Conservation (phyloP, 2,329 filamentous ascomycete species). For the Pseudogymnoascus sp. region DNA sequence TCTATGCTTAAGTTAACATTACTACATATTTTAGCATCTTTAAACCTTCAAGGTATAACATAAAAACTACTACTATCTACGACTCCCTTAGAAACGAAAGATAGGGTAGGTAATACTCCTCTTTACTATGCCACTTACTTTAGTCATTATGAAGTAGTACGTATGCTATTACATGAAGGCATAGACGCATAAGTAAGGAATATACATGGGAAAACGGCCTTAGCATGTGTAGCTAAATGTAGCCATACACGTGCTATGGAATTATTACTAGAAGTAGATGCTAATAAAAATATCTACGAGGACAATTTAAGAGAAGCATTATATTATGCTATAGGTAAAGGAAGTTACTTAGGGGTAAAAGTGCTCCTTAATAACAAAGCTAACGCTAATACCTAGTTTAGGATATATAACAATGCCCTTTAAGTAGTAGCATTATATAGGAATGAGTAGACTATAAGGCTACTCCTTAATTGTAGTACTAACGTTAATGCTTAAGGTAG, state of each 20-base stretch:
- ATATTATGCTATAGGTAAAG: not conserved
- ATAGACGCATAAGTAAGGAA: slow-evolving; percentile 10
- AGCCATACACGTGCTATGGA: not conserved
- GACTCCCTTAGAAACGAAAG: not conserved
- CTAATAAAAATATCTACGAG: not conserved
- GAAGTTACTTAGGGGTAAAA: not conserved
- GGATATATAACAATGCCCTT: not conserved
- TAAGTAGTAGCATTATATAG: not conserved
- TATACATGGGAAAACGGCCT: not conserved
- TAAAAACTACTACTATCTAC: too few species aligned
- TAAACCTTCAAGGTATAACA: slow-evolving; percentile 10
- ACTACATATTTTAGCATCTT: slow-evolving; percentile 12
- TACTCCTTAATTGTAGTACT: slow-evolving; percentile 2
- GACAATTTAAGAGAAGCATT: not conserved
- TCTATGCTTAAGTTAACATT: slow-evolving; percentile 9
- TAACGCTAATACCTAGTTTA: not conserved
- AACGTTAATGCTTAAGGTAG: not conserved
- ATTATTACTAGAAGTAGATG: not conserved
- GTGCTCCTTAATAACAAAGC: not conserved
- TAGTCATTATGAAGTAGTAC: slow-evolving; percentile 14
- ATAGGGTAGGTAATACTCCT: slow-evolving; percentile 11
- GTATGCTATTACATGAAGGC: slow-evolving; percentile 14
- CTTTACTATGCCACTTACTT: slow-evolving; percentile 13
- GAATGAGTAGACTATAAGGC: not conserved
- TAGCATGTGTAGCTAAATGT: not conserved